Evolutionary conservation across 495 filamentous ascomycete genomes (phyloP).

Genomic region (Geoglossum glabrum): DNA sequence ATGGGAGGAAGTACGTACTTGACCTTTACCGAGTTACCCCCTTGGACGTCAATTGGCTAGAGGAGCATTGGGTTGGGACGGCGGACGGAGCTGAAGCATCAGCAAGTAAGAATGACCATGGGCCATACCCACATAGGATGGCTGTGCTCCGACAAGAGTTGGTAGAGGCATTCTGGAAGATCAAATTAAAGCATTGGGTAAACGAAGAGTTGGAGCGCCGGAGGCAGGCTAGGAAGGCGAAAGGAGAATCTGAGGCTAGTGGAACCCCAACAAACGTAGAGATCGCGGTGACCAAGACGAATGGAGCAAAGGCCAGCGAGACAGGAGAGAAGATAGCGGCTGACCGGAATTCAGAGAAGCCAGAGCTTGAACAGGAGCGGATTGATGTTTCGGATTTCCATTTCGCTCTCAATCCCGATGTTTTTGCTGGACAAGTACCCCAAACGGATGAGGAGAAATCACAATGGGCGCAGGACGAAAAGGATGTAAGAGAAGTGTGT

Average conservation of each 20-base stretch:
- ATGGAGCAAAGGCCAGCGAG: slow-evolving; percentile 2
- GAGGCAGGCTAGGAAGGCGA: slow-evolving; percentile 20
- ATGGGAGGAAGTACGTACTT: slow-evolving; percentile 90
- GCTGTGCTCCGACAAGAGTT: slow-evolving; percentile 77
- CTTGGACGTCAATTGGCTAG: slow-evolving; percentile 76
- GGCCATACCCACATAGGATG: slow-evolving; percentile 80
- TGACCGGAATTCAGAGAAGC: slow-evolving; percentile 8
- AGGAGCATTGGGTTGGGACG: slow-evolving; percentile 37
- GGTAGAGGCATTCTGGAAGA: slow-evolving; percentile 61
- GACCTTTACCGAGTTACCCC: slow-evolving; percentile 92
- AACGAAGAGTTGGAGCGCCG: slow-evolving; percentile 48
- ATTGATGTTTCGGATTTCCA: slow-evolving; percentile 75
- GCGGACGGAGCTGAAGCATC: slow-evolving; percentile 17
- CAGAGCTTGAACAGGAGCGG: slow-evolving; percentile 27
- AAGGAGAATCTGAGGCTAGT: not conserved
- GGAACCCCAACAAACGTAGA: slow-evolving; percentile 1
- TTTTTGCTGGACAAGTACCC: slow-evolving; percentile 78
- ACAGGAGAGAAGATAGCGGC: slow-evolving; percentile 18
- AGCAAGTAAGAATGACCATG: slow-evolving; percentile 20
- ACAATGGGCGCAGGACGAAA: slow-evolving; percentile 67
- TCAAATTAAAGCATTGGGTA: slow-evolving; percentile 75
- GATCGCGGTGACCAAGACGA: slow-evolving; percentile 1
- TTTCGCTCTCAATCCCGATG: slow-evolving; percentile 84
- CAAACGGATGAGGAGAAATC: slow-evolving; percentile 80
- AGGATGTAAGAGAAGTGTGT: slow-evolving; percentile 70